Percentiles rank a stretch among this genome's conserved stretches.
Evolutionary conservation across 495 filamentous ascomycete genomes (phyloP).

Genomic region (Cladorrhinum samala): DNA sequence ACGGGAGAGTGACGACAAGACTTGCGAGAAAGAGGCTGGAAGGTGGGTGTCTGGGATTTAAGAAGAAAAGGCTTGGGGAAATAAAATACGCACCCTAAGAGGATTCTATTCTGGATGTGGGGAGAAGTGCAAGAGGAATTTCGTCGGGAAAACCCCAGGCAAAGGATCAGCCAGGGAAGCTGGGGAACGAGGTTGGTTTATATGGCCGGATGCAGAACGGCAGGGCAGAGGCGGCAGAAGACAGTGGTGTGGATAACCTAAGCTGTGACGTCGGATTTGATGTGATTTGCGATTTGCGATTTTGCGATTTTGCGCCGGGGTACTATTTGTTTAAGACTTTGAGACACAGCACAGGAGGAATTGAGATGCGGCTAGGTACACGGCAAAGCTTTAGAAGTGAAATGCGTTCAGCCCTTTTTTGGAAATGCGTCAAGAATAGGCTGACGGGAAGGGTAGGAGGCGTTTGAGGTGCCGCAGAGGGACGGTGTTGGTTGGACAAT

Average conservation of each 20-base stretch:
- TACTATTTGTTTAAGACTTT: not conserved
- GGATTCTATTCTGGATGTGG: not conserved
- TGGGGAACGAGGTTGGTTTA: slow-evolving; percentile 8
- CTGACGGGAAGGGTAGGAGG: slow-evolving; percentile 21
- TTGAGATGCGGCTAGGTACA: slow-evolving; percentile 1
- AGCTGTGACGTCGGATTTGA: slow-evolving; percentile 14
- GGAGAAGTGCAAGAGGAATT: slow-evolving; percentile 1
- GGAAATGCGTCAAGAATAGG: slow-evolving; percentile 9
- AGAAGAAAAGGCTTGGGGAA: not conserved
- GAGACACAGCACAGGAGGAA: not conserved
- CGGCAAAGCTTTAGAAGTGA: too few species aligned
- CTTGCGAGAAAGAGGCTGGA: too few species aligned
- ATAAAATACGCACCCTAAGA: not conserved
- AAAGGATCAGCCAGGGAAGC: slow-evolving; percentile 5
- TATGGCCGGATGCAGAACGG: slow-evolving; percentile 11
- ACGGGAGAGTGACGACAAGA: too few species aligned
- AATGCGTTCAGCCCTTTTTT: too few species aligned
- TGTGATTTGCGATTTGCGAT: slow-evolving; percentile 1
- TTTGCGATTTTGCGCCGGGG: not conserved
- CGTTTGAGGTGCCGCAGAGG: slow-evolving; percentile 21
- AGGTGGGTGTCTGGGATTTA: not conserved
- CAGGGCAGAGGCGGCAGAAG: not conserved
- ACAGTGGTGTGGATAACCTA: not conserved
- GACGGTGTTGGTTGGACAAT: slow-evolving; percentile 3
- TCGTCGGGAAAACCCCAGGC: slow-evolving; percentile 4